Conservation (phyloP, 73 alveolate species). For the Chromera velia region DNA sequence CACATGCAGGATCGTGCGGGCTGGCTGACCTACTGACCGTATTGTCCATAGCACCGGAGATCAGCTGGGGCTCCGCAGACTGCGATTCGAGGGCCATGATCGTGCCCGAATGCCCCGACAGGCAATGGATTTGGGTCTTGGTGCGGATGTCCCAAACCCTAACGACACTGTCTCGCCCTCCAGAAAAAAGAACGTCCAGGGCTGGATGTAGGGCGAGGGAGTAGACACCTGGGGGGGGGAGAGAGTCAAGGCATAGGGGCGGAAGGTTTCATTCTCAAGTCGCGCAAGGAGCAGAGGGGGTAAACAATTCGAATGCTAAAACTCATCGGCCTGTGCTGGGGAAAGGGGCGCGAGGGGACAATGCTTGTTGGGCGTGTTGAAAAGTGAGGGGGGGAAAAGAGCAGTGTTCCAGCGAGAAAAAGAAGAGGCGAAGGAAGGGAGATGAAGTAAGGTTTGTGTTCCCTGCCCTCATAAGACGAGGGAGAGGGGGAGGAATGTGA, state of each 20-base stretch:
- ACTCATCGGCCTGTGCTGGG: too few species aligned
- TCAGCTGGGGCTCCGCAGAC: conserved; percentile 76
- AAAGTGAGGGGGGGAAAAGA: not conserved
- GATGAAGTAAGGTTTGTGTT: too few species aligned
- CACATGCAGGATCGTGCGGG: not conserved
- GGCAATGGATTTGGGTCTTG: conserved; percentile 75
- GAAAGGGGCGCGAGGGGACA: not conserved
- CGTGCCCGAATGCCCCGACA: conserved; percentile 88
- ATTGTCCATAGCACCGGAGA: conserved; percentile 28
- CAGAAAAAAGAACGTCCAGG: conserved; percentile 85
- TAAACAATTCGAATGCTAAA: too few species aligned
- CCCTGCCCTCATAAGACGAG: too few species aligned
- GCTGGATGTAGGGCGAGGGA: conserved; percentile 89
- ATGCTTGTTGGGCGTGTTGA: not conserved
- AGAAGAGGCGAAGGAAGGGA: too few species aligned
- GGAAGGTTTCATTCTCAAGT: too few species aligned
- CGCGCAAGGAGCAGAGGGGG: too few species aligned
- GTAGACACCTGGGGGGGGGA: conserved; percentile 85
- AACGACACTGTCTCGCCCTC: conserved; percentile 86
- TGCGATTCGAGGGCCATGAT: conserved; percentile 78
- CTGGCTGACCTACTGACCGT: conserved; percentile 1
- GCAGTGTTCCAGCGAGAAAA: not conserved
- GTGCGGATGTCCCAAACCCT: conserved; percentile 98
- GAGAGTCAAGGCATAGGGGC: too few species aligned
- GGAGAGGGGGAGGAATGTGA: too few species aligned